A percentile compares a stretch with the other conserved stretches of the same genome.
Evolutionary conservation across 441 rosid species (phyloP).

Genomic region (Gossypium trilobum): DNA sequence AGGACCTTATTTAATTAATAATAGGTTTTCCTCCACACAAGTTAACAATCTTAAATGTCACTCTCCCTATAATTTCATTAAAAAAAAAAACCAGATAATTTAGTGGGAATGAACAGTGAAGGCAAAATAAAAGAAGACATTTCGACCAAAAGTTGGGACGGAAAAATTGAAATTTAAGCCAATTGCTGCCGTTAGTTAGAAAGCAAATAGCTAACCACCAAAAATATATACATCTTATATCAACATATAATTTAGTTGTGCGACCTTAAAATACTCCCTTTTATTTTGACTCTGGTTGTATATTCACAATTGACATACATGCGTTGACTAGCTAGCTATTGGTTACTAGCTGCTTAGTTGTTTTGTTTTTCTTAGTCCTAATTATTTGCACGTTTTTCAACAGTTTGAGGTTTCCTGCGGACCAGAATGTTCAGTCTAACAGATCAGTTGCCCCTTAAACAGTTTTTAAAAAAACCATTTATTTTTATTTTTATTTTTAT

Average conservation of each 20-base stretch:
- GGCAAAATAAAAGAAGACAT: neutral
- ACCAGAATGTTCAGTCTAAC: no score
- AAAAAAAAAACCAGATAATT: neutral
- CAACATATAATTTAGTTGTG: neutral
- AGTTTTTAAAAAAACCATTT: no score
- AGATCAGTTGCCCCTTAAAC: no score
- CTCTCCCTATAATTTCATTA: neutral
- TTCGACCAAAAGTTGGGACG: neutral
- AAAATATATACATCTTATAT: neutral
- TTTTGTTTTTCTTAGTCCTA: no score
- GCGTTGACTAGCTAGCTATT: no score
- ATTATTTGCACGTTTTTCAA: no score
- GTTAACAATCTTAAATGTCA: neutral
- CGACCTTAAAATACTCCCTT: no score
- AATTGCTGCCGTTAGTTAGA: neutral
- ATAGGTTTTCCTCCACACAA: neutral
- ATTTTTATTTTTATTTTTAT: no score
- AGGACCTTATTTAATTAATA: neutral
- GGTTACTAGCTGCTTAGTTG: neutral
- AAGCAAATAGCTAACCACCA: neutral
- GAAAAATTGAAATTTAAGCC: neutral
- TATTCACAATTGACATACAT: no score
- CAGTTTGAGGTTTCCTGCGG: no score
- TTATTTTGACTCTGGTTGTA: neutral
- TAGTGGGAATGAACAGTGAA: neutral